phyloP scores from a whole-genome alignment of 2,329 filamentous ascomycete species.

The Trichothecium roseum region DNA sequence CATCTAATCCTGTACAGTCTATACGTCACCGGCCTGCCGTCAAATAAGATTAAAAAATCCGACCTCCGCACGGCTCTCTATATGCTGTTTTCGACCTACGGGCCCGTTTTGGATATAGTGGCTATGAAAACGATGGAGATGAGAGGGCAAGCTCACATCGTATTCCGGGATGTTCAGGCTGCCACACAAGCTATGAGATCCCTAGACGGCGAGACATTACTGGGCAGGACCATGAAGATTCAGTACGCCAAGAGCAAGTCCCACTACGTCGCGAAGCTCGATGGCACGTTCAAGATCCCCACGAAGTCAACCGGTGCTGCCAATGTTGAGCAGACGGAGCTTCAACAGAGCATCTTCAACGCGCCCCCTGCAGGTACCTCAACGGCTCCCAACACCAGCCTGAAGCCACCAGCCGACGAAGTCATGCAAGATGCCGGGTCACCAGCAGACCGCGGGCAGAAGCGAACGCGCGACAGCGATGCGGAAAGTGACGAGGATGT shows the following conservation, averaged over 20 bases:
- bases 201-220: constrained; percentile 75
- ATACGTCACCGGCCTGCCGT: constrained; percentile 78
- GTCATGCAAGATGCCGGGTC: constrained; percentile 39
- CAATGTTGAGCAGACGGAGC: constrained; percentile 55
- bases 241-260: constrained; percentile 86
- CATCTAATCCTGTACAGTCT: constrained; percentile 42
- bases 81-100: constrained; percentile 88
- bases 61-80: constrained; percentile 84
- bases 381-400: constrained; percentile 22
- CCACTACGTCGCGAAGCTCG: constrained; percentile 78
- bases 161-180: constrained; percentile 82
- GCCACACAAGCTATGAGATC: constrained; percentile 89
- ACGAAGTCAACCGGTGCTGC: constrained; percentile 38
- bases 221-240: constrained; percentile 79
- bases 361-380: constrained; percentile 45
- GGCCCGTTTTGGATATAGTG: constrained; percentile 83
- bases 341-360: constrained; percentile 74
- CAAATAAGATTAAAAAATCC: constrained; percentile 79
- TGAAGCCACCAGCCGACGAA: constrained; percentile 42
- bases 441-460: constrained; percentile 51
- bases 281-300: constrained; percentile 76
- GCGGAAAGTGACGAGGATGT: constrained; percentile 58
- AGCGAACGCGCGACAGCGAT: constrained; percentile 61
- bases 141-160: constrained; percentile 90
- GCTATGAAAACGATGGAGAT: constrained; percentile 83